These are phyloP conservation scores for Picea sitchensis DNA, from an alignment of 75 land plant species.

Conservation along the genomic window DNA sequence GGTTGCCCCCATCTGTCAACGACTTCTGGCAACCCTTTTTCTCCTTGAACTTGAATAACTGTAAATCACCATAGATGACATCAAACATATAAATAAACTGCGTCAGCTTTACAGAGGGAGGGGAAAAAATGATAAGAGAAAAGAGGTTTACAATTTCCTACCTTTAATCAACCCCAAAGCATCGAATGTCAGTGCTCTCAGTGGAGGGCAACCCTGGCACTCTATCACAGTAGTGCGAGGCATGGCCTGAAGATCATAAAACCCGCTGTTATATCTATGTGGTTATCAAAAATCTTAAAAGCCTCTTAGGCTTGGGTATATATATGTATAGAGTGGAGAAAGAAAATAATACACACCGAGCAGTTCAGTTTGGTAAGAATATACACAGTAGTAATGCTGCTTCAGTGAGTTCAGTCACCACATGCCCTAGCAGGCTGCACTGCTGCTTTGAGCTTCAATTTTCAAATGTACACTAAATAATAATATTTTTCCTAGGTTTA, in stretches of 20 bases:
- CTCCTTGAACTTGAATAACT: constrained; percentile 62
- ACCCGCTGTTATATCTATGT: too few species aligned
- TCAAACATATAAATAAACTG: not conserved
- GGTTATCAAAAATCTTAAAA: too few species aligned
- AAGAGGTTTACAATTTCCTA: constrained; percentile 14
- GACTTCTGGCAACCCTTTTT: constrained; percentile 49
- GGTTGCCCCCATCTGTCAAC: constrained; percentile 87
- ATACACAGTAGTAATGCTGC: too few species aligned
- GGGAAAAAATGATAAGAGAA: not conserved
- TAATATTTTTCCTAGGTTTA: too few species aligned
- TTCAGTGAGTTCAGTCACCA: too few species aligned
- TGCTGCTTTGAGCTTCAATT: too few species aligned
- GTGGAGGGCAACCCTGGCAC: constrained; percentile 61
- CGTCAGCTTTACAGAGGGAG: not conserved
- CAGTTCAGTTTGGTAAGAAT: too few species aligned
- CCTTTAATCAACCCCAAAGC: constrained; percentile 84
- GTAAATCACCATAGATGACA: not conserved
- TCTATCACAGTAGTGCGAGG: constrained; percentile 34
- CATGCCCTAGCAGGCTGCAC: too few species aligned
- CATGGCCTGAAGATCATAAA: constrained; percentile 15
- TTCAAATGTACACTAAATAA: too few species aligned
- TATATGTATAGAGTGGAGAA: too few species aligned
- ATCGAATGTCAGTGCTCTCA: constrained; percentile 69
- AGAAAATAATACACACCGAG: too few species aligned
- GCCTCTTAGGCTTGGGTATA: too few species aligned